Evolutionary conservation across 2,329 filamentous ascomycete species (phyloP).

Genomic region (Diaporthe amygdali): DNA sequence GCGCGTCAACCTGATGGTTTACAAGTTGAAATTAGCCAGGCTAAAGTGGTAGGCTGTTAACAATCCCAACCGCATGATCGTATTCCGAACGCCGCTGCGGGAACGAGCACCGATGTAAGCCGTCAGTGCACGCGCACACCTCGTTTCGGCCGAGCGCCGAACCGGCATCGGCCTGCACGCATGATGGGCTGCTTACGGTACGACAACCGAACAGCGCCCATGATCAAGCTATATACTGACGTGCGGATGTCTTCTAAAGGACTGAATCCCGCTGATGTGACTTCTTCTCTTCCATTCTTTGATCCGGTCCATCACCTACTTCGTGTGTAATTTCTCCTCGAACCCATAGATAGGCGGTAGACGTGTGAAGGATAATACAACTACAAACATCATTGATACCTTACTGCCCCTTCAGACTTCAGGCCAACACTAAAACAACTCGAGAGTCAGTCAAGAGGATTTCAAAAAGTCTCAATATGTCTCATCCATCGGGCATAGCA

Average conservation of each 20-base stretch:
- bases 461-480: neutral
- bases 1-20: neutral
- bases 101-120: neutral
- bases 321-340: neutral
- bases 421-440: neutral
- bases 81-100: neutral
- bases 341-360: neutral
- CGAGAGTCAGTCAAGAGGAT: neutral
- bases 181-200: too few relatives aligned
- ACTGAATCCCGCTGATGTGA: neutral
- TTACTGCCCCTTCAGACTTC: neutral
- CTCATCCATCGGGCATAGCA: neutral
- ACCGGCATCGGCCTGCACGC: neutral
- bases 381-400: too few relatives aligned
- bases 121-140: neutral
- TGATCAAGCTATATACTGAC: too few relatives aligned
- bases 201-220: too few relatives aligned
- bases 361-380: too few relatives aligned
- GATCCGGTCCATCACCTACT: neutral
- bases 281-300: neutral
- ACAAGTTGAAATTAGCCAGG: neutral
- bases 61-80: too few relatives aligned
- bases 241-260: too few relatives aligned
- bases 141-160: neutral
- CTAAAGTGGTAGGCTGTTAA: neutral